Base-by-base conservation (phyloP, 73 alveolate species). In the Paramecium primaurelia region DNA sequence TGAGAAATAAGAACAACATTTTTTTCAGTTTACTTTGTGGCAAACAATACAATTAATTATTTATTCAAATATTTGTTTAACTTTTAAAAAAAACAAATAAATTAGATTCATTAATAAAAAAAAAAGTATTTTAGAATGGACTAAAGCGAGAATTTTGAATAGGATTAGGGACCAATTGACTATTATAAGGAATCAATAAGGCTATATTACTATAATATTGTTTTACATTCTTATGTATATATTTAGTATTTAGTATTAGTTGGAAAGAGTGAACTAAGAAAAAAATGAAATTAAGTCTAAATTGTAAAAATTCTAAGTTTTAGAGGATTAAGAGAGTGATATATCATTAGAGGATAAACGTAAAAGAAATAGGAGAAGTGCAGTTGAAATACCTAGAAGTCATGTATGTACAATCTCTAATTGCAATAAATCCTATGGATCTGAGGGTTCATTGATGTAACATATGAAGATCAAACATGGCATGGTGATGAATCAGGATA, bases 381-480 rank as follows among this genome's bases (percentile, higher is more conserved):
- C 93, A 34, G 77, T 58, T 68, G 93, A 87, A 64, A 87, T 87
- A 32, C 87, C 84, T n/a, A 87, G 93, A 87, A 73, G 86, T 45
- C 86, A 87, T 54, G 77, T 64, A 9, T 87, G 93, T 22, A 51
- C 88, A 40, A 36, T 64, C 49, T 58, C 54, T 18, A 87, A 75
- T 58, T 87, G 93, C 88, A 28, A 64, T 45, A 87, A 87, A 60
- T 87, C 93, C 69, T 87, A 87, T 60, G 93, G 93, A 36, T 87
- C 93, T 37, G 93, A 87, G 64, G 93, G 93, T 30, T 87, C 93
- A 34, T 51, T 87, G 58, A 77, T 77, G 84, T 51, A 87, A 45
- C 93, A 87, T 69, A 87, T 87, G 86, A 87, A 87, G 38, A 73
- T 87, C 69, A 87, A 87, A 64, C 93, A 87, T 68, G 88, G 88